Conservation (phyloP, 2,329 filamentous ascomycete genomes). For the Parastagonospora nodorum region DNA sequence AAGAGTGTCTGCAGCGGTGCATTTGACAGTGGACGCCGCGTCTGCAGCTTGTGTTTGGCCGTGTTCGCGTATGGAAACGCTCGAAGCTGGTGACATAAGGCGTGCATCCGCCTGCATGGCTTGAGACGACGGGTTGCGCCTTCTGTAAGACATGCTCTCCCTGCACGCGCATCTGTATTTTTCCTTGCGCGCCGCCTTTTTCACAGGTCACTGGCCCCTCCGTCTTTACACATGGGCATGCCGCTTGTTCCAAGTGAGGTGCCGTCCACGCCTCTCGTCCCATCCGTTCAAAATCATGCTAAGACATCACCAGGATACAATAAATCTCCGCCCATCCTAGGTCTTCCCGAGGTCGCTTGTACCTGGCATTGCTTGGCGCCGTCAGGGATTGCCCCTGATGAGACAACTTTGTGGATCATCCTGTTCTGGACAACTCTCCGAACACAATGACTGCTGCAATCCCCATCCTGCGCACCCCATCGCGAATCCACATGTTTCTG, state of each 20-base stretch:
- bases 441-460: neutral
- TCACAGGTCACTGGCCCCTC: neutral
- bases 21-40: neutral
- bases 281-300: neutral
- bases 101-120: slow-evolving; percentile 8
- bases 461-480: neutral
- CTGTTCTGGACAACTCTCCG: neutral
- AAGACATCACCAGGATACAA: neutral
- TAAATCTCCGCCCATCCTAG: neutral
- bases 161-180: slow-evolving; percentile 1
- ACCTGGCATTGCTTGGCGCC: neutral
- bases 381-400: neutral
- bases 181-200: neutral
- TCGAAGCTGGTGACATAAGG: neutral
- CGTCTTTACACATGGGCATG: neutral
- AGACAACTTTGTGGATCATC: neutral
- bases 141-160: slow-evolving; percentile 6
- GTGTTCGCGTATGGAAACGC: neutral
- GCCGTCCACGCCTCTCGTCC: neutral
- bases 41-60: slow-evolving; percentile 2
- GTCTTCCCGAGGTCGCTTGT: neutral
- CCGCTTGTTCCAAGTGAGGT: neutral
- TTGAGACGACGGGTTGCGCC: slow-evolving; percentile 9
- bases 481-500: neutral
- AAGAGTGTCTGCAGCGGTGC: too few species aligned